Conservation (phyloP, 345 rosid species). For the Boechera divaricarpa region DNA sequence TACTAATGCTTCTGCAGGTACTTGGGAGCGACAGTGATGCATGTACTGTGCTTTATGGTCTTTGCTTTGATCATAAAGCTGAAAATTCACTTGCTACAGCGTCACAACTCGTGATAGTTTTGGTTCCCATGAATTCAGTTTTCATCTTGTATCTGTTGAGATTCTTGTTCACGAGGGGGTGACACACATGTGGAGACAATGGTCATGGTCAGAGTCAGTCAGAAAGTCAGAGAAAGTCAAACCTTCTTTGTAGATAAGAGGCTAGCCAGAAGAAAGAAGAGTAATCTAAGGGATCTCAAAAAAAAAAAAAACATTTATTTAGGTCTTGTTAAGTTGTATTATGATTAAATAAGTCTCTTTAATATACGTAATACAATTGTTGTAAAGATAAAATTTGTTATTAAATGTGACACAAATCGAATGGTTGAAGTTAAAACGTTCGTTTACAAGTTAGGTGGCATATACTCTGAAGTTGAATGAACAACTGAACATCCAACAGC, state of each 20-base stretch:
- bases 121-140: not conserved
- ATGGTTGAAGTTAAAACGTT: conserved; percentile 19
- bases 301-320: not conserved
- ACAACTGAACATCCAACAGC: conserved; percentile 27
- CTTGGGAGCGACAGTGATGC: conserved; percentile 67
- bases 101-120: conserved; percentile 33
- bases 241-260: conserved; percentile 7
- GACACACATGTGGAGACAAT: not conserved
- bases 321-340: not conserved
- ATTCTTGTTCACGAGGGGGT: not conserved
- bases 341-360: not conserved
- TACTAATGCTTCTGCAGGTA: conserved; percentile 61
- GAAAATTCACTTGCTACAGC: conserved; percentile 57
- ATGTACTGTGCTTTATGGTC: conserved; percentile 69
- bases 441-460: conserved; percentile 29
- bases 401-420: not conserved
- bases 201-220: not conserved
- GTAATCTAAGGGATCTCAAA: not conserved
- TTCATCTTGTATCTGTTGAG: conserved; percentile 8
- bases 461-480: conserved; percentile 6
- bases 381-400: not conserved
- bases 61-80: conserved; percentile 67
- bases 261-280: not conserved
- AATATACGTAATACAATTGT: not conserved
- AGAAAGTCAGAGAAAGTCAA: conserved; percentile 12